Conservation (phyloP, 2,329 filamentous ascomycete genomes). For the Onygena corvina region DNA sequence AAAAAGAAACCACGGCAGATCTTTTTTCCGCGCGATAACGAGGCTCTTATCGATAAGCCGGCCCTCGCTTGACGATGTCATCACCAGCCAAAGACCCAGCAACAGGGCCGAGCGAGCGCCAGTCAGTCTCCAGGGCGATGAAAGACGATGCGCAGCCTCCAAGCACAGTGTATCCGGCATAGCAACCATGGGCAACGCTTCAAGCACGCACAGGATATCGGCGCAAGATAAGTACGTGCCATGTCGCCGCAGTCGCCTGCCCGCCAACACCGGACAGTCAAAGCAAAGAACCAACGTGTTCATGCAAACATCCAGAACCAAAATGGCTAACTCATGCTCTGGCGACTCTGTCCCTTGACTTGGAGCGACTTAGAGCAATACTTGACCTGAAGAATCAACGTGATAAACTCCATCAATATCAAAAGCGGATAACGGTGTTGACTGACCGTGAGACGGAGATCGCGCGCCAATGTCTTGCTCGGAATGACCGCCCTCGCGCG, state of each 20-base stretch:
- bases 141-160: not conserved
- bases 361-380: constrained; percentile 56
- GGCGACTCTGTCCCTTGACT: not conserved
- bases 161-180: not conserved
- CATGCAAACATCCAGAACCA: not conserved
- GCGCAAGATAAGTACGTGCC: constrained; percentile 69
- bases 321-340: not conserved
- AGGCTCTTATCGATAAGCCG: constrained; percentile 2
- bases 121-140: too few species aligned
- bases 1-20: not conserved
- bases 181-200: constrained; percentile 50
- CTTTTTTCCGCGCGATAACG: not conserved
- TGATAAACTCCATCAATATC: constrained; percentile 93
- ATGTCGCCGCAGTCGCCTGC: not conserved
- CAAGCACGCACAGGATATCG: constrained; percentile 54
- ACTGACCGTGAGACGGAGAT: constrained; percentile 80
- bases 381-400: constrained; percentile 96
- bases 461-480: constrained; percentile 67
- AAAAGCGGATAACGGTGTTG: constrained; percentile 73
- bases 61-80: too few species aligned
- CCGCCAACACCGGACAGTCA: not conserved
- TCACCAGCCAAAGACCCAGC: not conserved
- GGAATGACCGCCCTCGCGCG: constrained; percentile 67
- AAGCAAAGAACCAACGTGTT: too few species aligned
- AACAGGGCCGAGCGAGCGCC: too few species aligned